Conservation (phyloP, 192 early-diverging fungal genomes). For the Coemansia sp. region DNA sequence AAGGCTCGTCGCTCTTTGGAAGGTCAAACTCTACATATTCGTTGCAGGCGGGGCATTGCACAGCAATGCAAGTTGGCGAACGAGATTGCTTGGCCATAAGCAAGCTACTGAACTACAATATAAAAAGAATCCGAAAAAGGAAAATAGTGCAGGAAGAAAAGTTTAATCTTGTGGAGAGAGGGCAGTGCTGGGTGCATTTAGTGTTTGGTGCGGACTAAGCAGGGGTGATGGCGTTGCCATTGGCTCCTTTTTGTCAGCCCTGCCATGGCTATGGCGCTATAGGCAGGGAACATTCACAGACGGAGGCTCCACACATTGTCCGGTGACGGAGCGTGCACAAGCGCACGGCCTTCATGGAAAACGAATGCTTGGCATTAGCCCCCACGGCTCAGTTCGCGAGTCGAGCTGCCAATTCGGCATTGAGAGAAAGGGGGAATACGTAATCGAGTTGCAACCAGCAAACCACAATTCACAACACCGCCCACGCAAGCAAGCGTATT, state of each 20-base stretch:
- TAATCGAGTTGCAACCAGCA: too few species aligned
- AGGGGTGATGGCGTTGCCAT: background rate
- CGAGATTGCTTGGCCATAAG: conserved; percentile 48
- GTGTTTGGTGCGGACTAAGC: conserved; percentile 1
- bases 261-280: too few species aligned
- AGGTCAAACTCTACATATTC: conserved; percentile 54
- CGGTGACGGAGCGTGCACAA: too few species aligned
- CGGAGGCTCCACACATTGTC: too few species aligned
- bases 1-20: conserved; percentile 31
- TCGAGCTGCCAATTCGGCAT: background rate
- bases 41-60: conserved; percentile 49
- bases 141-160: conserved; percentile 14
- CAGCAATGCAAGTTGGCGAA: conserved; percentile 46
- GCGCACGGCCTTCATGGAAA: too few species aligned
- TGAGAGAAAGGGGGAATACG: background rate
- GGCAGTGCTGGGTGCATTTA: background rate
- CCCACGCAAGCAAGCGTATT: too few species aligned
- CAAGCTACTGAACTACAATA: conserved; percentile 7
- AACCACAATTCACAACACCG: too few species aligned
- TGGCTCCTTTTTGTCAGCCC: too few species aligned
- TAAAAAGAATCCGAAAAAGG: conserved; percentile 5
- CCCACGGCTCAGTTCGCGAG: background rate
- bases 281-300: too few species aligned
- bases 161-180: too few species aligned
- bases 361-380: too few species aligned